Evolutionary conservation across 805 yeast genomes (phyloP), one percentile per base, ranked within the genome.

Genomic region (Cyberlindnera misumaiensis): DNA sequence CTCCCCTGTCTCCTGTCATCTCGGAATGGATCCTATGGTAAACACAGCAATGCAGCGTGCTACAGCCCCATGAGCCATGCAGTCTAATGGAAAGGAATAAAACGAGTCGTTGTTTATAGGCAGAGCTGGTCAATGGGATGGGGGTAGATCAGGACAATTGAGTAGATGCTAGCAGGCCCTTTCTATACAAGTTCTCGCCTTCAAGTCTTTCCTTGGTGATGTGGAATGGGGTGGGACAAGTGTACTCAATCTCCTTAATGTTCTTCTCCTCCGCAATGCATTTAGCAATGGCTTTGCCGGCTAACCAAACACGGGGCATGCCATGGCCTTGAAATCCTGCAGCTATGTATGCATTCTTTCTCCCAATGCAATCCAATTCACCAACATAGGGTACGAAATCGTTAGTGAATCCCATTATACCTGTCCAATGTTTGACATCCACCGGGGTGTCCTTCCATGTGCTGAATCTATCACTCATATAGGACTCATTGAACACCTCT

Each of bases 261-360:
- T 15, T 26, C 38, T 41, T 43, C 15, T 32, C 39, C 20, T 36
- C 30, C 7, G 40, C 34, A 12, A 51, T 41, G 36, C 57, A 49
- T 4, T 51, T 47, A 4, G 67, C 70, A 15, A 69, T 40, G 1
- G 67, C 69, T 39, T 65, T 62, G 12, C 68, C 72, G 31, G 60
- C 46, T 6, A 65, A 37, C 39, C 63, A 62, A 9, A 68, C 65
- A 30, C 74, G 54, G 26, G 75, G 73, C 74, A 71, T 69, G 16
- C 76, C 76, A 49, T 71, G 75, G 3, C 75, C 76, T 31, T 66
- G 64, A 51, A 67, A 71, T 0, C 76, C 76, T 4, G 74, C 73
- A 43, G 60, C 53, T n/a, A 65, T 53, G 41, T 49, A 69, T n/a
- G 60, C 55, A 39, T 59, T 53, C 28, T 50, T 46, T 25, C 56